A percentile compares a stretch with the other conserved stretches of the same genome.
Evolutionary conservation across 805 yeast genomes (phyloP).

Genomic region (Pichia membranifaciens): DNA sequence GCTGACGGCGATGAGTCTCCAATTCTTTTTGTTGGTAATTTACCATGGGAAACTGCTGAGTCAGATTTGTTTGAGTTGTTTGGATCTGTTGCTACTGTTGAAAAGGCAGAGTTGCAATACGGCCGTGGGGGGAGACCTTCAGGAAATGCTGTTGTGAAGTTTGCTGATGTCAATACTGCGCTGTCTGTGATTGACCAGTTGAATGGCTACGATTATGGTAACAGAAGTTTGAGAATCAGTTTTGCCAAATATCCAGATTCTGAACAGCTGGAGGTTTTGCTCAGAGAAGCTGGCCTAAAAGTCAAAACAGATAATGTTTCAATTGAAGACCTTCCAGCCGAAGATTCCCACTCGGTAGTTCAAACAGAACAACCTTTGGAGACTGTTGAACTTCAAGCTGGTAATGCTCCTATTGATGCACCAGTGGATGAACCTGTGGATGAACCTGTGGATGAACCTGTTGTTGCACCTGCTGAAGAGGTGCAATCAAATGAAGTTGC

Average conservation of each 20-base stretch:
- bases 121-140: conserved; percentile 59
- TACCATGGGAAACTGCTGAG: conserved; percentile 86
- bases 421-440: not conserved
- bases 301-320: not conserved
- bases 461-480: conserved; percentile 3
- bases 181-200: conserved; percentile 69
- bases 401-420: too few relatives aligned
- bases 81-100: conserved; percentile 74
- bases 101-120: conserved; percentile 68
- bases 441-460: not conserved
- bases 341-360: too few relatives aligned
- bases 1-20: conserved; percentile 58
- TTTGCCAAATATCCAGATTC: conserved; percentile 43
- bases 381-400: too few relatives aligned
- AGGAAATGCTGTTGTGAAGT: conserved; percentile 83
- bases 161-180: conserved; percentile 61
- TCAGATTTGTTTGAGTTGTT: conserved; percentile 81
- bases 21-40: conserved; percentile 63
- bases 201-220: conserved; percentile 79
- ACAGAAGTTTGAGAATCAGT: conserved; percentile 60
- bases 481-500: not conserved
- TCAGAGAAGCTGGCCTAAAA: conserved; percentile 18
- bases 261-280: conserved; percentile 11
- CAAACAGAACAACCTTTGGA: too few relatives aligned
- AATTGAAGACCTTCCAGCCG: too few relatives aligned